Evolutionary conservation across 139 green algal genomes (phyloP).

Genomic region (Chlorella sorokiniana): DNA sequence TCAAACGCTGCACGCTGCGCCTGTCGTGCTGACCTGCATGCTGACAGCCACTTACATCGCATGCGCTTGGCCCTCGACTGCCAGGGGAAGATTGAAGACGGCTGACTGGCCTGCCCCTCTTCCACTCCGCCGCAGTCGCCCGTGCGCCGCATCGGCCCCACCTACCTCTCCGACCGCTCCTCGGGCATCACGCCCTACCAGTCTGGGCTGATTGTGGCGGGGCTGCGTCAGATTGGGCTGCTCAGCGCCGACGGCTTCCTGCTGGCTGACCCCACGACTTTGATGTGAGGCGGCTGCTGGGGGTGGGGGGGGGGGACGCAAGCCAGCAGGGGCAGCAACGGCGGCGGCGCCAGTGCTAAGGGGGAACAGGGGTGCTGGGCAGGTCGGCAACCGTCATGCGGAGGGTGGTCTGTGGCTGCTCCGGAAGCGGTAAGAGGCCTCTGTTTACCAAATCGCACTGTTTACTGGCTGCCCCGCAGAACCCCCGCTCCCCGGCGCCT

Average conservation of each 20-base stretch:
- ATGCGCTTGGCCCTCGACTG: no score
- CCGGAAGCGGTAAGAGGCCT: no score
- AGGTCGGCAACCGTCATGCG: no score
- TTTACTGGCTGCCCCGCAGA: neutral
- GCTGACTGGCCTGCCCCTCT: neutral
- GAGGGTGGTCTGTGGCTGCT: no score
- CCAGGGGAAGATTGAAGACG: no score
- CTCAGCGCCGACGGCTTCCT: neutral
- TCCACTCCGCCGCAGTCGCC: constrained; percentile 1
- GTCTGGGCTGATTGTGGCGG: neutral
- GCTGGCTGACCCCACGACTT: constrained; percentile 4
- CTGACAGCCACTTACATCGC: neutral
- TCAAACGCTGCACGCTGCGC: neutral
- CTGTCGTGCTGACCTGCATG: neutral
- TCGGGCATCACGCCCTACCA: constrained; percentile 2
- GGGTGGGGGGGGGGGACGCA: no score
- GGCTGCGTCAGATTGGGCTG: constrained; percentile 19
- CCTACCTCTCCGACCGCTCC: constrained; percentile 11
- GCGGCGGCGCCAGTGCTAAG: no score
- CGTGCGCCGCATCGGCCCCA: neutral
- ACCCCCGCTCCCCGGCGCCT: neutral
- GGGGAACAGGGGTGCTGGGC: no score
- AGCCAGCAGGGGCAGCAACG: no score
- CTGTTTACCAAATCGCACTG: no score
- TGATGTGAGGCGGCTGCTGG: no score